Conservation (phyloP, 495 filamentous ascomycete genomes). For the Penicillium diatomitis region DNA sequence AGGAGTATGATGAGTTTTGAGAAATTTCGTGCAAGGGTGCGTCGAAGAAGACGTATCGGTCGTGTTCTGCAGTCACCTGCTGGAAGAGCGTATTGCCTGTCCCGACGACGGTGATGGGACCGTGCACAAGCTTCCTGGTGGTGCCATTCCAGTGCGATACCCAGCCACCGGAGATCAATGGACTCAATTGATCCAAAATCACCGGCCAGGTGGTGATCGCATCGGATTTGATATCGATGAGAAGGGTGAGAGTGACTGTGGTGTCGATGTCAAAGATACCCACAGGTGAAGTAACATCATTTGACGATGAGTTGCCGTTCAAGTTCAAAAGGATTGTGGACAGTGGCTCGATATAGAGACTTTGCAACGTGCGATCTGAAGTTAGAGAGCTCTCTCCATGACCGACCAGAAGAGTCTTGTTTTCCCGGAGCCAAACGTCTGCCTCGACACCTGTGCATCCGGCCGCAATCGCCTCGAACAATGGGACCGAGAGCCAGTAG, state of each 20-base stretch:
- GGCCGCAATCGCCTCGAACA: conserved; percentile 41
- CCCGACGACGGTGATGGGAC: conserved; percentile 37
- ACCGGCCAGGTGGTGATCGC: conserved; percentile 26
- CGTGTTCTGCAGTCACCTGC: conserved; percentile 13
- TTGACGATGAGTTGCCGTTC: background rate
- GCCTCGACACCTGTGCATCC: conserved; percentile 62
- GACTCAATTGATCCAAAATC: conserved; percentile 31
- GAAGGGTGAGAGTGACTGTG: conserved; percentile 17
- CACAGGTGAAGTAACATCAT: conserved; percentile 7
- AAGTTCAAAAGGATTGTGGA: conserved; percentile 22
- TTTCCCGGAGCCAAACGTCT: conserved; percentile 57
- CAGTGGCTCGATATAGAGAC: conserved; percentile 58
- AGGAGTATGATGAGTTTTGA: conserved; percentile 14
- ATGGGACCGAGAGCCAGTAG: conserved; percentile 49
- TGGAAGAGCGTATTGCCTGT: conserved; percentile 41
- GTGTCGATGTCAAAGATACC: conserved; percentile 50
- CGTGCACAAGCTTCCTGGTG: conserved; percentile 13
- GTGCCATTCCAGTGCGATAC: conserved; percentile 32
- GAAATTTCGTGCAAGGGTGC: conserved; percentile 4
- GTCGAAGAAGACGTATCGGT: background rate
- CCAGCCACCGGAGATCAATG: conserved; percentile 28
- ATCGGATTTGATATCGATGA: conserved; percentile 37
- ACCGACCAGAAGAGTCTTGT: conserved; percentile 45
- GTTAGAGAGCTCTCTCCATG: conserved; percentile 1
- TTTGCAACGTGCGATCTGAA: conserved; percentile 28